phyloP scores from a whole-genome alignment of 2,329 filamentous ascomycete species.

The Apiospora kogelbergensis region DNA sequence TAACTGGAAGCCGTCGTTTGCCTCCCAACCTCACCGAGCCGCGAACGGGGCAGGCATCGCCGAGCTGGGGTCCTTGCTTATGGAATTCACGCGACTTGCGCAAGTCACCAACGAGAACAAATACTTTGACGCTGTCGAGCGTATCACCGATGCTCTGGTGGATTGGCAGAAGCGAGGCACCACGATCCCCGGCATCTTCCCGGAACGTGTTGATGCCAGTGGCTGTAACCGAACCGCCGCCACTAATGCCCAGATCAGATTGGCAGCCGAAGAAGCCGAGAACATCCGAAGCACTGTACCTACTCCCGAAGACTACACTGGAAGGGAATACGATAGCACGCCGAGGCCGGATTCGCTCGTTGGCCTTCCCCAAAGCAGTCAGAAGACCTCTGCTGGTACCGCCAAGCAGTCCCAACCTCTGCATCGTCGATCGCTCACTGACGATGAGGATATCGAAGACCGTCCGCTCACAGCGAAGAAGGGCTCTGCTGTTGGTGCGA shows the following conservation, averaged over 20 bases:
- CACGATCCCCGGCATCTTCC: slow-evolving; percentile 76
- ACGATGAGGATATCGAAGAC: slow-evolving; percentile 6
- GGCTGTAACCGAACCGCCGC: slow-evolving; percentile 67
- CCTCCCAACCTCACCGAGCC: slow-evolving; percentile 64
- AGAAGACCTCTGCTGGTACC: not conserved
- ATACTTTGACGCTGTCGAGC: slow-evolving; percentile 87
- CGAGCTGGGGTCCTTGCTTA: slow-evolving; percentile 74
- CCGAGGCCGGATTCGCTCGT: not conserved
- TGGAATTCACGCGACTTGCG: slow-evolving; percentile 88
- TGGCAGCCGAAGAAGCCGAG: not conserved
- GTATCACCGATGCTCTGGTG: slow-evolving; percentile 79
- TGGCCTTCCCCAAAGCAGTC: not conserved
- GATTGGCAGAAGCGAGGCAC: slow-evolving; percentile 70
- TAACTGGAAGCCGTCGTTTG: slow-evolving; percentile 68
- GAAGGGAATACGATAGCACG: slow-evolving; percentile 6
- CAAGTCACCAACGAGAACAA: slow-evolving; percentile 79
- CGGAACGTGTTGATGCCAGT: slow-evolving; percentile 72
- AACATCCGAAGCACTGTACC: not conserved
- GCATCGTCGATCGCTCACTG: not conserved
- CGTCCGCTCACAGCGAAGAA: slow-evolving; percentile 11
- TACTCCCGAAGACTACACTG: slow-evolving; percentile 5
- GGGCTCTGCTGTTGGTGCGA: not conserved
- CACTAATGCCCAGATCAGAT: slow-evolving; percentile 32
- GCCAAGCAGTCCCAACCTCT: not conserved
- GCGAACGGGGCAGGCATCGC: slow-evolving; percentile 52